These are phyloP conservation scores for Escallonia herrerae DNA, from an alignment of 129 eudicot species.

Conservation along the genomic window DNA sequence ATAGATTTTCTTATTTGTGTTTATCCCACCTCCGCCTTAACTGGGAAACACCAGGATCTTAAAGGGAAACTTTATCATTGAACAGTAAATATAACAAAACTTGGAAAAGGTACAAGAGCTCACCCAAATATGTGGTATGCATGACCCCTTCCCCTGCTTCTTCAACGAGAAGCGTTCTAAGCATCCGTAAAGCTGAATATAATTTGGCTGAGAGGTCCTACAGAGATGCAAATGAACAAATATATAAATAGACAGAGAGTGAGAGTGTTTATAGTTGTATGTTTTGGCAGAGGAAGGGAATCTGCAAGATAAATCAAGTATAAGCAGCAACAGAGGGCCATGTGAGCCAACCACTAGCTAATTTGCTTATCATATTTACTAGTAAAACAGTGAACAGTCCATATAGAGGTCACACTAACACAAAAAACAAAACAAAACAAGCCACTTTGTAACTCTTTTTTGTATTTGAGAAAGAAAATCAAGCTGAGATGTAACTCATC, in stretches of 20 bases:
- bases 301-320: conserved; percentile 32
- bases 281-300: conserved; percentile 54
- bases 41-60: not conserved
- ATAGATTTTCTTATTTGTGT: not conserved
- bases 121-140: conserved; percentile 69
- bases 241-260: not conserved
- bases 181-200: conserved; percentile 38
- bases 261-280: conserved; percentile 22
- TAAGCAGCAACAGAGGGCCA: conserved; percentile 12
- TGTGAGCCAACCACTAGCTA: not conserved
- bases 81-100: not conserved
- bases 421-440: not conserved
- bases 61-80: too few species aligned
- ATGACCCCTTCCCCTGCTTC: conserved; percentile 36
- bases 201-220: conserved; percentile 58
- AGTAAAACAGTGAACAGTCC: too few species aligned
- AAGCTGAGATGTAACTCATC: not conserved
- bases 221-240: not conserved
- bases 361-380: too few species aligned
- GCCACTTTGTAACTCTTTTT: too few species aligned
- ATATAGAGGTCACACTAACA: not conserved
- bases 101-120: conserved; percentile 12
- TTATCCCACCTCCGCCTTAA: not conserved
- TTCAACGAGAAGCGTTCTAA: conserved; percentile 42
- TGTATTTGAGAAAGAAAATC: not conserved